Evolutionary conservation across 345 rosid species (phyloP).

Genomic region (Lepidium africanum): DNA sequence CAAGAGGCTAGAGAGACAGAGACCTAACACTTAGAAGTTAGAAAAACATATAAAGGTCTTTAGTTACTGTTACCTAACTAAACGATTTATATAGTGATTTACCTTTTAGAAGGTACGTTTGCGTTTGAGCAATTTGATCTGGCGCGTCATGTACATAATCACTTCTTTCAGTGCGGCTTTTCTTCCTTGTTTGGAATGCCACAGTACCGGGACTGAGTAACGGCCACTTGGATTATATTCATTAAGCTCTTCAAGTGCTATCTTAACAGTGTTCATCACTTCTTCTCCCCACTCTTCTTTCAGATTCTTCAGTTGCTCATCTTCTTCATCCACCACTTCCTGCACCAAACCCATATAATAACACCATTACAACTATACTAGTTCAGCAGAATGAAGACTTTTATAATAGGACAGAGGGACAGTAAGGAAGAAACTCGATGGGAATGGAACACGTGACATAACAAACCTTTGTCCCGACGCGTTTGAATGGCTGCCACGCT

Average conservation of each 20-base stretch:
- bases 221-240: slow-evolving; percentile 76
- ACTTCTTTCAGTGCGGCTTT: slow-evolving; percentile 88
- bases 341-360: slow-evolving; percentile 29
- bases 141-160: slow-evolving; percentile 34
- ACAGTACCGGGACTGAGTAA: slow-evolving; percentile 48
- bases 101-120: slow-evolving; percentile 26
- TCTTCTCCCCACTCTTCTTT: slow-evolving; percentile 64
- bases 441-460: slow-evolving; percentile 3
- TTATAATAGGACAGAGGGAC: background rate
- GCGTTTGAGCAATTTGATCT: slow-evolving; percentile 41
- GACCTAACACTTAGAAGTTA: background rate
- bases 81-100: background rate
- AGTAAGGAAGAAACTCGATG: background rate
- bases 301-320: slow-evolving; percentile 46
- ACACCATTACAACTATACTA: background rate
- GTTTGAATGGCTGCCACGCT: slow-evolving; percentile 64
- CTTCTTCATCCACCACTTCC: slow-evolving; percentile 66
- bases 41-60: background rate
- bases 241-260: slow-evolving; percentile 62
- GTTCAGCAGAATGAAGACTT: background rate
- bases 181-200: slow-evolving; percentile 57
- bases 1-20: background rate
- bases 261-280: slow-evolving; percentile 41
- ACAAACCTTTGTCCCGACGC: slow-evolving; percentile 21
- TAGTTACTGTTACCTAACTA: background rate